These are phyloP conservation scores for Tricholoma bakamatsutake DNA, from an alignment of 768 basidiomycete genomes.

Conservation along the genomic window DNA sequence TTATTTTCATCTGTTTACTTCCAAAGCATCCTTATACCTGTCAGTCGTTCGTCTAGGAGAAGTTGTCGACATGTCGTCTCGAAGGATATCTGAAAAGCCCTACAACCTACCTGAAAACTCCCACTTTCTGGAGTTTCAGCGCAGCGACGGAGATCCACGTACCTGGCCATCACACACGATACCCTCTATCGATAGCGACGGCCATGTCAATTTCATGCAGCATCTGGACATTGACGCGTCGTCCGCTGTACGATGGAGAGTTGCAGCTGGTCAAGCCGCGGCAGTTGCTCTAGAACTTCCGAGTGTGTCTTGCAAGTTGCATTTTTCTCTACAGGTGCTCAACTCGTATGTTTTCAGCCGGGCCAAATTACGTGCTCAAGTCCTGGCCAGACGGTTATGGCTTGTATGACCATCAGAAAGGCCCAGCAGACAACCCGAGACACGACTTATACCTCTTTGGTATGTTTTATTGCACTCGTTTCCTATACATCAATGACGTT, in stretches of 20 bases:
- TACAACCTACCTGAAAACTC: slow-evolving; percentile 44
- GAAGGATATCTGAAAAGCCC: slow-evolving; percentile 21
- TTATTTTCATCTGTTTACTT: neutral
- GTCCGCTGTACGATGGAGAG: slow-evolving; percentile 54
- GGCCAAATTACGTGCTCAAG: slow-evolving; percentile 53
- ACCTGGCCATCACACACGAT: slow-evolving; percentile 57
- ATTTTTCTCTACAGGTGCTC: neutral
- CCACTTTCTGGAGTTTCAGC: slow-evolving; percentile 49
- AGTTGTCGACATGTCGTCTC: slow-evolving; percentile 18
- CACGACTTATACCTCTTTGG: slow-evolving; percentile 80
- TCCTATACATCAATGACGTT: neutral
- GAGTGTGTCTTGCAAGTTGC: slow-evolving; percentile 30
- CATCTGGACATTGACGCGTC: slow-evolving; percentile 44
- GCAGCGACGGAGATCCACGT: slow-evolving; percentile 51
- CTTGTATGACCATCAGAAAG: slow-evolving; percentile 74
- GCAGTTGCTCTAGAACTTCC: slow-evolving; percentile 40
- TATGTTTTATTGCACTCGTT: slow-evolving; percentile 21
- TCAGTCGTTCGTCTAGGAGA: slow-evolving; percentile 1
- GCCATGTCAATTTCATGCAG: slow-evolving; percentile 70
- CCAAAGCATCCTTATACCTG: neutral
- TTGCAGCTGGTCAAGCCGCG: slow-evolving; percentile 34
- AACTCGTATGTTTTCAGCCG: slow-evolving; percentile 28
- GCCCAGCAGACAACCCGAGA: slow-evolving; percentile 44
- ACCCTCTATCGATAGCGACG: slow-evolving; percentile 47
- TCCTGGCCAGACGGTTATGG: slow-evolving; percentile 63